Conservation (phyloP, 73 alveolate genomes). For the Paramecium pentaurelia region DNA sequence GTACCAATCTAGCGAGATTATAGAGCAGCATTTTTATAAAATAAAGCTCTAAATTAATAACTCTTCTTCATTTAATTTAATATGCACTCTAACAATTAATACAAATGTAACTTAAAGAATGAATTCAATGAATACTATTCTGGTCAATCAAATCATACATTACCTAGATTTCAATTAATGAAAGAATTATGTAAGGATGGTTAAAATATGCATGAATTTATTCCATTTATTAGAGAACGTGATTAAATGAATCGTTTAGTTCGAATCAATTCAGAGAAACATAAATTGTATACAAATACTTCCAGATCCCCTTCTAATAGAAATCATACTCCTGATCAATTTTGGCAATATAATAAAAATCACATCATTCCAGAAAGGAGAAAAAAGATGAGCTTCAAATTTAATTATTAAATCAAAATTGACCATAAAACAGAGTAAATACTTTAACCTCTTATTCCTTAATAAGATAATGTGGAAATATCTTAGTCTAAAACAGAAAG, state of each 20-base stretch:
- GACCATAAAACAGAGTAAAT: neutral
- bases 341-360: neutral
- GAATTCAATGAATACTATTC: neutral
- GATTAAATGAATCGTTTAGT: constrained; percentile 3
- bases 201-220: neutral
- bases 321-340: neutral
- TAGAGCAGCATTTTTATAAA: constrained; percentile 15
- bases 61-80: constrained; percentile 42
- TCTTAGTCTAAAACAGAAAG: neutral
- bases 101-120: neutral
- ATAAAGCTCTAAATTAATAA: constrained; percentile 47
- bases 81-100: neutral
- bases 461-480: neutral
- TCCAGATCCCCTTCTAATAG: neutral
- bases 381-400: neutral
- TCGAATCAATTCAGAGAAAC: neutral
- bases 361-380: neutral
- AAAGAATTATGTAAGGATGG: neutral
- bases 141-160: neutral
- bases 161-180: neutral
- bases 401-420: neutral
- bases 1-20: constrained; percentile 30
- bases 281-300: neutral
- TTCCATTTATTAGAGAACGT: neutral
- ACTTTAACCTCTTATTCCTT: neutral